These are phyloP conservation scores for Pythium grandisporangium DNA, from an alignment of 352 stramenopile genomes.

Conservation along the genomic window DNA sequence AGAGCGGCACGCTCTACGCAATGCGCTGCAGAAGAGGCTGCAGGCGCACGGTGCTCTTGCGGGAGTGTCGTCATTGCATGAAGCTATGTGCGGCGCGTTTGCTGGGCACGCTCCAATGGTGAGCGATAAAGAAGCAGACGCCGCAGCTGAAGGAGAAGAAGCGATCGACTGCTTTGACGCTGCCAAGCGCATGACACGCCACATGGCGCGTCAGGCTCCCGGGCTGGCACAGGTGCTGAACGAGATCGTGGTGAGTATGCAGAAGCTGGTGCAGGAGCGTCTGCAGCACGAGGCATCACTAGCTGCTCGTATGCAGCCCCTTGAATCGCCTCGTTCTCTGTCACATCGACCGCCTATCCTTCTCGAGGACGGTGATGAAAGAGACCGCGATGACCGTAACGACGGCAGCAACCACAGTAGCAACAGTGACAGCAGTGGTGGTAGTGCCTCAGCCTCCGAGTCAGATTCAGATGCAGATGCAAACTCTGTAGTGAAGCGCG, in stretches of 20 bases:
- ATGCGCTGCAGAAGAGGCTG: background rate
- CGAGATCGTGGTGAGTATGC: conserved; percentile 1
- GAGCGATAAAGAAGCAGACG: background rate
- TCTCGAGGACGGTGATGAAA: too few relatives aligned
- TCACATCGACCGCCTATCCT: background rate
- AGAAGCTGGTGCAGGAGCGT: conserved; percentile 4
- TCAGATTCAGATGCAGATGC: conserved; percentile 1
- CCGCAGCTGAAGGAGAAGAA: background rate
- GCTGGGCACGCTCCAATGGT: background rate
- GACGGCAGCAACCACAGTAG: too few relatives aligned
- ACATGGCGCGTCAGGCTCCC: background rate
- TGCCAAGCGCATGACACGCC: background rate
- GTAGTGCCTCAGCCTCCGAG: background rate
- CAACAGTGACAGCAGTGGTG: background rate
- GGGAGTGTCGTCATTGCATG: too few relatives aligned
- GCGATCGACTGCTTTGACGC: conserved; percentile 6
- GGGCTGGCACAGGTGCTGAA: conserved; percentile 7
- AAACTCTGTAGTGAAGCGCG: background rate
- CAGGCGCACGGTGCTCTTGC: too few relatives aligned
- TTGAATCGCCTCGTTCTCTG: background rate
- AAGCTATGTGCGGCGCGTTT: background rate
- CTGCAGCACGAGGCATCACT: conserved; percentile 4
- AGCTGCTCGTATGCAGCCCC: background rate
- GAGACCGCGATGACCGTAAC: too few relatives aligned
- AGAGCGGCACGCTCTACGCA: background rate